Percentiles rank a stretch among this genome's conserved stretches.
These are phyloP conservation scores for Aspergillus pseudoglaucus DNA, from an alignment of 2,329 filamentous ascomycete species.

Conservation along the genomic window DNA sequence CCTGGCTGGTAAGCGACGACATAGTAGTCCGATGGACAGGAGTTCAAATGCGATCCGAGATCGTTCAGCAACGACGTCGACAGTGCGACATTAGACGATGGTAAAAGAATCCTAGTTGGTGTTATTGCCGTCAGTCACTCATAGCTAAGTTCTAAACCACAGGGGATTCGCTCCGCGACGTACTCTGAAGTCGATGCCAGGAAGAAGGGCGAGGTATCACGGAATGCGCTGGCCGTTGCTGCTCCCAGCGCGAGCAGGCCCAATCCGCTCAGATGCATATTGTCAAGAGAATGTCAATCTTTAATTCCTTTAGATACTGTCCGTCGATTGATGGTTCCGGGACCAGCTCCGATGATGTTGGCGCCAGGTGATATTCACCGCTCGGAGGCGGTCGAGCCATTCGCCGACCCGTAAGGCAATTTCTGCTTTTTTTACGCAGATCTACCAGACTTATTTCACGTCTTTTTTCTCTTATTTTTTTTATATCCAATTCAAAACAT, in stretches of 20 bases:
- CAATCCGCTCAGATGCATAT: slow-evolving; percentile 38
- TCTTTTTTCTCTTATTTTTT: neutral
- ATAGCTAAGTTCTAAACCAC: neutral
- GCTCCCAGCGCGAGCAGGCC: slow-evolving; percentile 48
- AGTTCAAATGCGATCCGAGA: slow-evolving; percentile 46
- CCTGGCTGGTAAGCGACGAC: slow-evolving; percentile 72
- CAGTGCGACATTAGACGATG: slow-evolving; percentile 38
- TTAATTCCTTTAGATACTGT: neutral
- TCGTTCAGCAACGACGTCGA: slow-evolving; percentile 38
- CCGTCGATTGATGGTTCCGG: neutral
- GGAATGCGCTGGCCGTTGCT: slow-evolving; percentile 63
- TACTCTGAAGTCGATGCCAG: slow-evolving; percentile 81
- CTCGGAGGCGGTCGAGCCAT: slow-evolving; percentile 32
- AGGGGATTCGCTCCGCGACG: slow-evolving; percentile 22
- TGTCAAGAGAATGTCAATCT: slow-evolving; percentile 15
- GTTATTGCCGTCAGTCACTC: slow-evolving; percentile 18
- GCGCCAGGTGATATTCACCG: slow-evolving; percentile 21
- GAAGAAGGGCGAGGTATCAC: slow-evolving; percentile 82
- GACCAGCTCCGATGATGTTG: slow-evolving; percentile 17
- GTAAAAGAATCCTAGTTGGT: slow-evolving; percentile 30
- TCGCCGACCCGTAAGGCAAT: slow-evolving; percentile 19
- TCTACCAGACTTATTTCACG: neutral
- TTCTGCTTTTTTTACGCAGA: slow-evolving; percentile 6
- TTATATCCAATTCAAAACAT: neutral
- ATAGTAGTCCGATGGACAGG: slow-evolving; percentile 70